Percentiles rank a stretch among this genome's conserved stretches.
Conservation (phyloP, 495 filamentous ascomycete species). For the Symbiotaphrina buchneri region DNA sequence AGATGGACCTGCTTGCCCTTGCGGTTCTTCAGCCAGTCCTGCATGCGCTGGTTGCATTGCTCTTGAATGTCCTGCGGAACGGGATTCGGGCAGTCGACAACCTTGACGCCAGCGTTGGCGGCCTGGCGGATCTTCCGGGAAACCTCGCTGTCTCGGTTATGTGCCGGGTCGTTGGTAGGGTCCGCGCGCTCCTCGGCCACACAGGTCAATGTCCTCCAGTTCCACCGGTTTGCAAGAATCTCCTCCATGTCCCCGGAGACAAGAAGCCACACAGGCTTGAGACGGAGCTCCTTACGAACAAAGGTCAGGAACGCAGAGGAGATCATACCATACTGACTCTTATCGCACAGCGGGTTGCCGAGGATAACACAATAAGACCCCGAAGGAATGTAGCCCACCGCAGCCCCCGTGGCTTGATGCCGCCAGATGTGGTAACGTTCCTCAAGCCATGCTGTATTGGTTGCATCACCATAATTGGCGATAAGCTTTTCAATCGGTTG, state of each 20-base stretch:
- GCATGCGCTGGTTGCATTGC: slow-evolving; percentile 44
- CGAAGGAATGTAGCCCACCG: slow-evolving; percentile 52
- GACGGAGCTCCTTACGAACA: slow-evolving; percentile 42
- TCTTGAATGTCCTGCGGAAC: slow-evolving; percentile 35
- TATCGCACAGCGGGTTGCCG: slow-evolving; percentile 60
- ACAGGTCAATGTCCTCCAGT: slow-evolving; percentile 66
- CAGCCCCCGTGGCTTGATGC: slow-evolving; percentile 51
- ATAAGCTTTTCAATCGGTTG: slow-evolving; percentile 62
- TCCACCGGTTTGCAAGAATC: slow-evolving; percentile 47
- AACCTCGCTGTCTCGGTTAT: slow-evolving; percentile 31
- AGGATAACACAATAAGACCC: slow-evolving; percentile 55
- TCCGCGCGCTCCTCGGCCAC: slow-evolving; percentile 69
- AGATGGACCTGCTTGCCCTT: slow-evolving; percentile 72
- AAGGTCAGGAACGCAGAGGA: slow-evolving; percentile 49
- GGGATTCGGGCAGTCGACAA: slow-evolving; percentile 35
- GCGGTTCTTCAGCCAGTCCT: slow-evolving; percentile 56
- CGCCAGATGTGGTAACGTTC: slow-evolving; percentile 67
- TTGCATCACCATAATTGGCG: slow-evolving; percentile 75
- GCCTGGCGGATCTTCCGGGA: slow-evolving; percentile 55
- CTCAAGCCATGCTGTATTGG: slow-evolving; percentile 73
- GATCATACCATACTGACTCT: slow-evolving; percentile 42
- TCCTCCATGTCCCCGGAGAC: slow-evolving; percentile 45
- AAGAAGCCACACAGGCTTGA: slow-evolving; percentile 67
- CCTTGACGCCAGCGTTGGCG: slow-evolving; percentile 53
- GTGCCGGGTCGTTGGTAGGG: slow-evolving; percentile 27